Conservation (phyloP, 257 asterid genomes). For the Penstemon barbatus region DNA sequence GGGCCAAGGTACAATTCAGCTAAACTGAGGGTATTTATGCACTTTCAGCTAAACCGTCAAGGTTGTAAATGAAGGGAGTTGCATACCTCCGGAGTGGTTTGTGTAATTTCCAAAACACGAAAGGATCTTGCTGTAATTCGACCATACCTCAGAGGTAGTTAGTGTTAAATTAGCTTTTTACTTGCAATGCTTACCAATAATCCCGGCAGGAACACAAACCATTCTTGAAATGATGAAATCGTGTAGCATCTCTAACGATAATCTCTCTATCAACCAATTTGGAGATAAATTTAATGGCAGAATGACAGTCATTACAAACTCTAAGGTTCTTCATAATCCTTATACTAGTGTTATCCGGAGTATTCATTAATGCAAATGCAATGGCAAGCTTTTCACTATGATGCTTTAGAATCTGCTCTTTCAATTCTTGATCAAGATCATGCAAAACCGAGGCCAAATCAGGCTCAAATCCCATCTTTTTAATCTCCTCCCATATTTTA, state of each 20-base stretch:
- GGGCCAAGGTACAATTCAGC: no score
- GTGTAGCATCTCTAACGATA: constrained; percentile 70
- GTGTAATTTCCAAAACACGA: no score
- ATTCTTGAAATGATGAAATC: constrained; percentile 79
- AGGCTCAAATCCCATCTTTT: constrained; percentile 77
- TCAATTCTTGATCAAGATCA: constrained; percentile 75
- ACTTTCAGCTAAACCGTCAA: no score
- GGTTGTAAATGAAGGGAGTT: no score
- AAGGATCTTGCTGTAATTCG: no score
- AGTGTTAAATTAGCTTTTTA: no score
- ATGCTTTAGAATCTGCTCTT: constrained; percentile 74
- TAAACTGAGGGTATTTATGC: no score
- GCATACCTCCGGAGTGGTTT: no score
- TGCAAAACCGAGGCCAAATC: constrained; percentile 72
- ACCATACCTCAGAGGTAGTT: no score
- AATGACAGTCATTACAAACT: constrained; percentile 86
- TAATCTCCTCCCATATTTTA: constrained; percentile 75
- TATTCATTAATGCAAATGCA: constrained; percentile 67
- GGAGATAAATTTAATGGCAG: constrained; percentile 74
- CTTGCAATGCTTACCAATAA: constrained; percentile 49
- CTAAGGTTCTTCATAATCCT: constrained; percentile 93
- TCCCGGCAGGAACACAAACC: constrained; percentile 81
- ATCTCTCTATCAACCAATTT: constrained; percentile 63
- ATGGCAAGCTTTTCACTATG: constrained; percentile 95
- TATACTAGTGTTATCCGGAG: constrained; percentile 63